Evolutionary conservation across 345 rosid species (phyloP).

Genomic region (Brassica incana): DNA sequence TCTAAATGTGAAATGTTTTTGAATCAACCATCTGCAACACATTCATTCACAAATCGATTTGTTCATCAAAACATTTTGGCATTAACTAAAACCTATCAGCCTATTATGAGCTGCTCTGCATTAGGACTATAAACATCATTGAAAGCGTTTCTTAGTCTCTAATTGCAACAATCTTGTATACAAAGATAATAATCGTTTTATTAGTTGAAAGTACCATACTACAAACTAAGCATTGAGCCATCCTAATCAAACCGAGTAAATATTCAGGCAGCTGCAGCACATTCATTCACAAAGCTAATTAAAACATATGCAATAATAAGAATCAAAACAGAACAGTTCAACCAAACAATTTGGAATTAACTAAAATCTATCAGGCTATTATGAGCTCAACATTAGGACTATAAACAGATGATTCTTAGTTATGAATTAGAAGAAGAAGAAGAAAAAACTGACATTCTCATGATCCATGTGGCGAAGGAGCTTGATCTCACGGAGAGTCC

Average conservation of each 20-base stretch:
- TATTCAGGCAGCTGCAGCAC: neutral
- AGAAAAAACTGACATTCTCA: constrained; percentile 65
- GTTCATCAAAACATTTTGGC: neutral
- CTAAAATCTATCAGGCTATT: neutral
- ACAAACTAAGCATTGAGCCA: neutral
- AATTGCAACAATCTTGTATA: constrained; percentile 82
- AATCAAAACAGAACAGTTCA: neutral
- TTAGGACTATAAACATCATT: constrained; percentile 68
- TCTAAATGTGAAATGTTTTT: neutral
- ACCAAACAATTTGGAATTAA: neutral
- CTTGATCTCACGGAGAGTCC: constrained; percentile 99
- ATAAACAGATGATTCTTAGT: neutral
- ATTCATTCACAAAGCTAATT: constrained; percentile 9
- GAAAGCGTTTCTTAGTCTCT: constrained; percentile 57
- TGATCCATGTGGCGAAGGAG: constrained; percentile 99
- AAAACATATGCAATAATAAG: neutral
- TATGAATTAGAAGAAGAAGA: neutral
- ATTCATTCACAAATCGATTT: constrained; percentile 11
- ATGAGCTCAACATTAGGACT: neutral
- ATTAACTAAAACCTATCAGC: neutral
- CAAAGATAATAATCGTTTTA: neutral
- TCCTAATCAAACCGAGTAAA: neutral
- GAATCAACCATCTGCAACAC: neutral
- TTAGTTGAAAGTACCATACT: neutral
- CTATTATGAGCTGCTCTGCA: constrained; percentile 1